Evolutionary conservation across 306 rosid species (phyloP).

Genomic region (Cucumis sativus): Cucumber_9930_V3 NC_026658.2:5412501-5413000

Average conservation of each 20-base stretch:
- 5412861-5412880: slow-evolving; percentile 74
- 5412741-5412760: slow-evolving; percentile 56
- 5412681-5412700: slow-evolving; percentile 52
- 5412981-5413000: neutral
- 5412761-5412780: slow-evolving; percentile 67
- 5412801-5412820: slow-evolving; percentile 75
- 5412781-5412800: slow-evolving; percentile 93
- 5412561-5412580: too few species aligned
- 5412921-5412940: slow-evolving; percentile 84
- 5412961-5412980: neutral
- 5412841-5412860: slow-evolving; percentile 67
- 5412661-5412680: slow-evolving; percentile 80
- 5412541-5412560: slow-evolving; percentile 57
- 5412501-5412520: slow-evolving; percentile 64
- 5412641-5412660: slow-evolving; percentile 71
- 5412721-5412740: slow-evolving; percentile 79
- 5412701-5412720: slow-evolving; percentile 53
- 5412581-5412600: neutral
- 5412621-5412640: neutral
- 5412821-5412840: slow-evolving; percentile 78
- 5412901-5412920: slow-evolving; percentile 82
- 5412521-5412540: slow-evolving; percentile 87
- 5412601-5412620: neutral
- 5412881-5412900: slow-evolving; percentile 89
- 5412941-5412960: slow-evolving; percentile 41